Conservation (phyloP, 352 stramenopile genomes). For the Pythium folliculosum region DNA sequence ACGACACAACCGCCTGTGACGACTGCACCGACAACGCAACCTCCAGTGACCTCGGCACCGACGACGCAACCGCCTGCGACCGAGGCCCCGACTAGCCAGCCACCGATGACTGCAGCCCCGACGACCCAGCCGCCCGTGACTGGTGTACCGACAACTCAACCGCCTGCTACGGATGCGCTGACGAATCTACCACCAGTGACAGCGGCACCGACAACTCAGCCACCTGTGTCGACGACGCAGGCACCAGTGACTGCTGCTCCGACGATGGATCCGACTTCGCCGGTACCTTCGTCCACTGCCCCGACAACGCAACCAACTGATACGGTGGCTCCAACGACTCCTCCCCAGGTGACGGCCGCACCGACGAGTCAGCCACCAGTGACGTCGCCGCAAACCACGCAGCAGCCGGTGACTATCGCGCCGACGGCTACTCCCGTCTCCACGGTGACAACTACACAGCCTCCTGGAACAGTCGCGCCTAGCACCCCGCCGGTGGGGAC, state of each 20-base stretch:
- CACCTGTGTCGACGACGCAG: neutral
- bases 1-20: neutral
- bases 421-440: too few species aligned
- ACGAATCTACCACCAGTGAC: neutral
- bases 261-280: neutral
- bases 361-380: too few species aligned
- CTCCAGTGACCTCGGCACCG: neutral
- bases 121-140: conserved; percentile 11
- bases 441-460: neutral
- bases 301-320: neutral
- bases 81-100: neutral
- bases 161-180: neutral
- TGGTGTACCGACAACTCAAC: conserved; percentile 2
- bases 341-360: neutral
- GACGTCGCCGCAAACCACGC: neutral
- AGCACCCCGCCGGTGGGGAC: too few species aligned
- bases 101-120: neutral
- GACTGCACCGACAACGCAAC: neutral
- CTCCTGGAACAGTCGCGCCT: neutral
- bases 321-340: too few species aligned
- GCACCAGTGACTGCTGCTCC: too few species aligned
- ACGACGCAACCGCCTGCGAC: neutral
- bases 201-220: neutral
- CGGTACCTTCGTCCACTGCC: too few species aligned
- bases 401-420: neutral